phyloP scores from a whole-genome alignment of 495 filamentous ascomycete species.

The Patellaria atrata region DNA sequence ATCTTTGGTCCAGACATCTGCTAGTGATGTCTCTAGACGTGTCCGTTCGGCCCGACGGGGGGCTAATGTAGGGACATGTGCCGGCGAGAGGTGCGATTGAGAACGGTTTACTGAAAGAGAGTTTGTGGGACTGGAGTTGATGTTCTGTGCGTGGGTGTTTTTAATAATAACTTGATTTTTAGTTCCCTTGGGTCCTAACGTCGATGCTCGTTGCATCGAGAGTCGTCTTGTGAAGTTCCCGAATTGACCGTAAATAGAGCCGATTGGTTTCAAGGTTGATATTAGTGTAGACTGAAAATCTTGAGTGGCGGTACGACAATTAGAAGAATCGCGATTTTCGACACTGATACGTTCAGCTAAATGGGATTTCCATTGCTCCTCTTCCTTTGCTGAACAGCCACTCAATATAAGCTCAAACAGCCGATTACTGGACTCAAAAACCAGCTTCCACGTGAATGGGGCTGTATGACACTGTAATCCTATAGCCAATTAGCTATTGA shows the following conservation, averaged over 20 bases:
- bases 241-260: conserved; percentile 54
- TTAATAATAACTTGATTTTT: conserved; percentile 72
- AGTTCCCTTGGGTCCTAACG: conserved; percentile 45
- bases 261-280: conserved; percentile 58
- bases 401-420: conserved; percentile 78
- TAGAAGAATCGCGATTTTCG: conserved; percentile 31
- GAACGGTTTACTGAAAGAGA: conserved; percentile 47
- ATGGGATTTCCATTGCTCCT: conserved; percentile 55
- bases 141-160: conserved; percentile 64
- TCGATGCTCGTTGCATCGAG: conserved; percentile 65
- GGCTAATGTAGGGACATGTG: conserved; percentile 42
- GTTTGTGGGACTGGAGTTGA: conserved; percentile 34
- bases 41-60: conserved; percentile 62
- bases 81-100: conserved; percentile 52
- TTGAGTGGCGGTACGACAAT: conserved; percentile 33
- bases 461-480: conserved; percentile 77
- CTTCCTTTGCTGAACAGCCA: conserved; percentile 72
- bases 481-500: conserved; percentile 22
- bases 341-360: conserved; percentile 30
- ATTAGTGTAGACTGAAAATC: conserved; percentile 43
- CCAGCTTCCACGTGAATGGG: conserved; percentile 83
- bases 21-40: conserved; percentile 57
- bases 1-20: conserved; percentile 76
- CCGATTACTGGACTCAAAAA: conserved; percentile 62
- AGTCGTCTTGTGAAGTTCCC: conserved; percentile 59